These are phyloP conservation scores for Crucihimalaya himalaica DNA, from an alignment of 345 rosid species.

Conservation along the genomic window DNA sequence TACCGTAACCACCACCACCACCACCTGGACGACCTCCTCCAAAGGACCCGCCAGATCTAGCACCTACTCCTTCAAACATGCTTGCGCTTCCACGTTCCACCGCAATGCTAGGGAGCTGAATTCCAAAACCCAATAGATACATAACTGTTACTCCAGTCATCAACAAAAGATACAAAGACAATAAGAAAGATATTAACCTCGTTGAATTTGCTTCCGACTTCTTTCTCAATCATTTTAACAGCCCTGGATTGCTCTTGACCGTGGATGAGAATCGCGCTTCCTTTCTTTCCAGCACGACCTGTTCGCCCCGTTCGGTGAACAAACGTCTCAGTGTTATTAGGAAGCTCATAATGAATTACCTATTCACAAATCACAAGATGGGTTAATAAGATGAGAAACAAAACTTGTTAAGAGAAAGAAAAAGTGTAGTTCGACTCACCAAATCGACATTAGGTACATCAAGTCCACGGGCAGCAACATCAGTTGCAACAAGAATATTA, in stretches of 20 bases:
- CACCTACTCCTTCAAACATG: conserved; percentile 48
- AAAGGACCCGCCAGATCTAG: conserved; percentile 44
- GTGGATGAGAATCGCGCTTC: conserved; percentile 80
- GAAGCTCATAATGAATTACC: conserved; percentile 94
- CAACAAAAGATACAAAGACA: neutral
- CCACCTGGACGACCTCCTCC: conserved; percentile 57
- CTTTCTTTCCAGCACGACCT: conserved; percentile 99
- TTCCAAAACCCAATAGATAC: neutral
- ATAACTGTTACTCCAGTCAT: neutral
- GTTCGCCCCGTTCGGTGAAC: conserved; percentile 99
- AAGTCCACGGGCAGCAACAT: conserved; percentile 99
- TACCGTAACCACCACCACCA: conserved; percentile 53
- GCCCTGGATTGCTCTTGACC: conserved; percentile 64
- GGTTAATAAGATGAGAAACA: conserved; percentile 8
- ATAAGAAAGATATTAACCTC: conserved; percentile 51
- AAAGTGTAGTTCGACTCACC: conserved; percentile 53
- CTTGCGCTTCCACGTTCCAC: conserved; percentile 54
- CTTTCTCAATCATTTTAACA: conserved; percentile 72
- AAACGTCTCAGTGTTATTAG: conserved; percentile 85
- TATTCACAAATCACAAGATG: conserved; percentile 28
- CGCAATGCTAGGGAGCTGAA: conserved; percentile 65
- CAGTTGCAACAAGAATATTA: conserved; percentile 92
- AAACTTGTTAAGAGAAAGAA: neutral
- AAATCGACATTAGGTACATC: conserved; percentile 96
- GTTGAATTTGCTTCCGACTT: conserved; percentile 77